Conservation (phyloP, 768 basidiomycete genomes). For the Plicaturopsis crispa region DNA sequence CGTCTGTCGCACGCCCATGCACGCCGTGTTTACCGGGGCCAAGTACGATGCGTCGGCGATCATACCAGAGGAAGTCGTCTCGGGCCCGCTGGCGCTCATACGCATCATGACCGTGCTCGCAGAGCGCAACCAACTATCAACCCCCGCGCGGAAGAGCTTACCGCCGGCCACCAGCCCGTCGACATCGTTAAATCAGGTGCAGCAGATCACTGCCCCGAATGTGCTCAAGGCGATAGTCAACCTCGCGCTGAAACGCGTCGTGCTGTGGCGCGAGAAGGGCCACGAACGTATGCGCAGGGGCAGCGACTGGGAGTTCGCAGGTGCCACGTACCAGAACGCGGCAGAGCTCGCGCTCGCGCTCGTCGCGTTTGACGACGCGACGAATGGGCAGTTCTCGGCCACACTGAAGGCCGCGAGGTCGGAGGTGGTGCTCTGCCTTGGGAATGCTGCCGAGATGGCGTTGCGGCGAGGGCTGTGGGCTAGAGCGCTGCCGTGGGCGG, state of each 20-base stretch:
- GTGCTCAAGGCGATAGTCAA: slow-evolving; percentile 16
- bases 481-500: slow-evolving; percentile 18
- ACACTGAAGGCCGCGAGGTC: slow-evolving; percentile 15
- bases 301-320: slow-evolving; percentile 14
- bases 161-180: slow-evolving; percentile 16
- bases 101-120: slow-evolving; percentile 22
- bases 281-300: slow-evolving; percentile 11
- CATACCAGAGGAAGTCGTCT: slow-evolving; percentile 14
- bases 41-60: slow-evolving; percentile 12
- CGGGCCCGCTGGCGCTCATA: slow-evolving; percentile 19
- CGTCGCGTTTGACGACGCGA: slow-evolving; percentile 21
- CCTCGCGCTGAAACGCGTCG: slow-evolving; percentile 14
- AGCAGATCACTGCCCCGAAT: slow-evolving; percentile 17
- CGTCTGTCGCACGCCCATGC: slow-evolving; percentile 15
- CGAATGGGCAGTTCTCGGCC: slow-evolving; percentile 15
- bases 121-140: slow-evolving; percentile 17
- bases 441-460: slow-evolving; percentile 29
- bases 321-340: slow-evolving; percentile 15
- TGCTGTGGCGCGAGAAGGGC: slow-evolving; percentile 13
- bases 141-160: slow-evolving; percentile 12
- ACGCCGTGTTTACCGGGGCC: slow-evolving; percentile 8
- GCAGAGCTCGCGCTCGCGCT: slow-evolving; percentile 25
- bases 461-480: slow-evolving; percentile 12
- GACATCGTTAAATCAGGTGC: slow-evolving; percentile 14
- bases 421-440: slow-evolving; percentile 23